Evolutionary conservation across 257 asterid species (phyloP), one percentile per base, ranked within the genome.

Genomic region (Leptodermis oblonga): DNA sequence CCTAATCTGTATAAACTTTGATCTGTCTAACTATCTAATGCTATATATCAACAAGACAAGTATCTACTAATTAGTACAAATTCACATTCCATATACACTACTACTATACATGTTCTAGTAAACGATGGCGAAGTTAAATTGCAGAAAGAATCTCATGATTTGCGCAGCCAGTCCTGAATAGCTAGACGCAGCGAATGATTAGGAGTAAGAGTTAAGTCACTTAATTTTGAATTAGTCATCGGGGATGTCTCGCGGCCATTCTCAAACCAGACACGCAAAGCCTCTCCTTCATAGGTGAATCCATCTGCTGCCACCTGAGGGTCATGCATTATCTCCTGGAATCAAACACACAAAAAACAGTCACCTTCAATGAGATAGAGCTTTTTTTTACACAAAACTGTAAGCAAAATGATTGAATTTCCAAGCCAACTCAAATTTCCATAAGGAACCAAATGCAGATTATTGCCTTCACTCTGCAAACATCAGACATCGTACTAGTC

Each of bases 221-320:
- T 75, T 54, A 92, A 69, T 80, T 69, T 86, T 80, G 85, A 74
- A 72, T 90, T 92, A 15, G 98, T 92, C 98, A 92, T 90, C 0
- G 97, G 98, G 71, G 97, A 92, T 67, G 95, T 88, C 45, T 84
- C 90, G 4, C 74, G 89, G 42, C 95, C 90, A 43, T 77, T 75
- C 34, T 42, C 88, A 61, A 90, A 79, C 98, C 98, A 92, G 36
- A 78, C 93, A 9, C 80, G 86, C 70, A 92, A 58, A 39, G 96
- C 97, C 55, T 88, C 98, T 43, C 87, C 91, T 76, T 92, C 98
- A 15, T 92, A 92, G 14, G 97, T 85, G 86, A 88, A 90, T 64
- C 98, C 98, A 49, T 92, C 98, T 0, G 97, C 94, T 12, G 96
- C 97, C 58, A 90, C 88, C 77, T 85, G 96, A 62, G 98, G 97